Evolutionary conservation across 169 alveolate genomes (phyloP), one percentile per base, ranked within the genome.

Genomic region (Perkinsus marinus): DNA sequence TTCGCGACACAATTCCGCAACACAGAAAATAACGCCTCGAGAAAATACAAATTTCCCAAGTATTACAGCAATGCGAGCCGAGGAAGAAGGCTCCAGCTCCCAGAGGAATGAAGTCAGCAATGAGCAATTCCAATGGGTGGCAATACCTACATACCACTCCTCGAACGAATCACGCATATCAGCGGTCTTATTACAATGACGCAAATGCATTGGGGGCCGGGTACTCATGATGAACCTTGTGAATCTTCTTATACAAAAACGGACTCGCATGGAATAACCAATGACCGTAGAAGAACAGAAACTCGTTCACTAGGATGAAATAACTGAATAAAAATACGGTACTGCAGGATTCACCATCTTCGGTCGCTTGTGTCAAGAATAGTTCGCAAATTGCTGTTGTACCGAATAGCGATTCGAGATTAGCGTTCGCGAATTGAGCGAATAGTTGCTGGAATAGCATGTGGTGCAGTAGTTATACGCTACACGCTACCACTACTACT

Each of bases 201-300:
- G 91, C 91, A n/a, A 90, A 90, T 22, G 69, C 91, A 47, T 90
- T 90, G 30, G 91, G 91, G 3, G 91, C 91, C 2, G 91, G 43
- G 39, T 39, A 90, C 39, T 90, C 91, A 47, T 90, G 91, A 43
- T 90, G 91, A 17, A 90, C n/a, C 69, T 90, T 90, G 91, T 90
- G 91, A 26, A 90, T 90, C 79, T 57, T 39, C 57, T 90, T 90
- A n/a, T 90, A 90, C 0, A 90, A 69, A 43, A 38, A 90, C 13
- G 43, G 43, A 43, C 57, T 90, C 10, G 79, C 69, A 39, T 90
- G 91, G 68, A 90, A 90, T 30, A 90, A 47, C 91, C 91, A 90
- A 47, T 90, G 91, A 22, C 91, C 91, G 91, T 90, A 90, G 69
- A 90, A 90, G 46, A 90, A 90, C 39, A 90, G 39, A 38, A 36